Evolutionary conservation across 1,284 basidiomycete genomes (phyloP).

Genomic region (Testicularia cyperi): DNA sequence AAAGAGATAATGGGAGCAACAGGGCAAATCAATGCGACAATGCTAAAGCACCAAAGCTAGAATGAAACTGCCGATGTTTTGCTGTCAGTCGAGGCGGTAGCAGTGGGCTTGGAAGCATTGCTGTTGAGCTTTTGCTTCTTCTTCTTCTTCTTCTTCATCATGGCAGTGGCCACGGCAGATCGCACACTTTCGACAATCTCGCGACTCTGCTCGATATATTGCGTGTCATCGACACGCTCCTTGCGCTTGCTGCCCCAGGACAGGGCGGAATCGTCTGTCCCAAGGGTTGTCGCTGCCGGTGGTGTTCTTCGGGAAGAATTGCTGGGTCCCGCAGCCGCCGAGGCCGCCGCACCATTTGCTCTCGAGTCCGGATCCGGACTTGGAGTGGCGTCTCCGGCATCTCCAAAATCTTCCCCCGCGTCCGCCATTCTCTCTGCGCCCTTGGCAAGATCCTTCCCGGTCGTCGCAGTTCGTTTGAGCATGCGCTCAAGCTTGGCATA

Average conservation of each 20-base stretch:
- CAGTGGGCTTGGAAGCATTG: too few relatives aligned
- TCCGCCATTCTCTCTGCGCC: conserved; percentile 53
- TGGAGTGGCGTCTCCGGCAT: conserved; percentile 24
- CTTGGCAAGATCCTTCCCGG: conserved; percentile 58
- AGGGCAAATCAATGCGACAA: too few relatives aligned
- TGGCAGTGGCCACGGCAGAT: conserved; percentile 73
- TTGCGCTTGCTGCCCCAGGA: conserved; percentile 78
- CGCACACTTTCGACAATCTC: conserved; percentile 91
- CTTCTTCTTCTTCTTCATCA: conserved; percentile 46
- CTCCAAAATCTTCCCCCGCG: conserved; percentile 44
- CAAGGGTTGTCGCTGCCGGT: neutral
- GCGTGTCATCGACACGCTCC: conserved; percentile 79
- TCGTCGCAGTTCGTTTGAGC: conserved; percentile 45
- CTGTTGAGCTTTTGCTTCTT: conserved; percentile 21
- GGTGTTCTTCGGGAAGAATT: conserved; percentile 1
- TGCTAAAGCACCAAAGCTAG: too few relatives aligned
- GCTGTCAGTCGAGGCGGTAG: too few relatives aligned
- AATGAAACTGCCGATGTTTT: too few relatives aligned
- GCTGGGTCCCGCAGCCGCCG: too few relatives aligned
- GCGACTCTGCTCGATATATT: conserved; percentile 86
- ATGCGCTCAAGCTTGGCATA: conserved; percentile 75
- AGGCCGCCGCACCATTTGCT: too few relatives aligned
- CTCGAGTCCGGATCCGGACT: conserved; percentile 11
- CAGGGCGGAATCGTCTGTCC: too few relatives aligned
- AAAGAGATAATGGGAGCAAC: too few relatives aligned